Percentiles rank a stretch among this genome's conserved stretches.
phyloP scores from a whole-genome alignment of 768 basidiomycete species.

The Paxillus ammoniavirescens region DNA sequence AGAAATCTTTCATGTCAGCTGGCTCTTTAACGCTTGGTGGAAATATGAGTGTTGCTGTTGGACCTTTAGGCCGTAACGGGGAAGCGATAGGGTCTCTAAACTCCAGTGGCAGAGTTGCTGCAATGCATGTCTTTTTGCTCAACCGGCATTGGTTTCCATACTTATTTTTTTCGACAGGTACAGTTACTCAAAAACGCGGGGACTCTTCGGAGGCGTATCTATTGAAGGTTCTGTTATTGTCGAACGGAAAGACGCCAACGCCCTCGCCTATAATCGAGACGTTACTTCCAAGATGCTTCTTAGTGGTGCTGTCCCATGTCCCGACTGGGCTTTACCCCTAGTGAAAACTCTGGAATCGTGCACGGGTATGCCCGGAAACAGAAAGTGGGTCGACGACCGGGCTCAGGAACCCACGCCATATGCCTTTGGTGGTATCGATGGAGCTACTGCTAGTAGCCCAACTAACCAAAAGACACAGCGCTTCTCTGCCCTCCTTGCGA shows the following conservation, averaged over 20 bases:
- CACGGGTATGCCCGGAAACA: constrained; percentile 65
- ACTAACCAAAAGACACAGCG: constrained; percentile 38
- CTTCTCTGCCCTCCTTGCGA: constrained; percentile 29
- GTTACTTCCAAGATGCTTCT: constrained; percentile 81
- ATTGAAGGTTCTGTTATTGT: constrained; percentile 88
- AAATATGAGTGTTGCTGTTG: constrained; percentile 85
- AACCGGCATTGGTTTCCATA: background rate
- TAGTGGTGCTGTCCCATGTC: constrained; percentile 69
- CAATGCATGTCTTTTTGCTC: constrained; percentile 58
- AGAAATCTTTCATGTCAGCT: constrained; percentile 91
- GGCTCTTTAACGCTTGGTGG: constrained; percentile 90
- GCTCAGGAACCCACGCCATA: constrained; percentile 43
- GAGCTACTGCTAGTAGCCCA: background rate
- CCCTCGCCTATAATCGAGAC: constrained; percentile 70
- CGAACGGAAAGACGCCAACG: constrained; percentile 92
- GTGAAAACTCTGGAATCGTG: constrained; percentile 72
- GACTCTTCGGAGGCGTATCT: constrained; percentile 90
- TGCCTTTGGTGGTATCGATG: constrained; percentile 41
- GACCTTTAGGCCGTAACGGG: constrained; percentile 90
- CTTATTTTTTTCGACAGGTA: constrained; percentile 49
- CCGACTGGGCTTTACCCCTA: constrained; percentile 75
- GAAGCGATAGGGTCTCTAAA: constrained; percentile 86
- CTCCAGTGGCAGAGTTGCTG: constrained; percentile 82
- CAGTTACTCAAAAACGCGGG: constrained; percentile 88
- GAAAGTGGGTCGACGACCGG: constrained; percentile 65